Conservation (phyloP, 495 filamentous ascomycete genomes). For the Xylona heveae region DNA sequence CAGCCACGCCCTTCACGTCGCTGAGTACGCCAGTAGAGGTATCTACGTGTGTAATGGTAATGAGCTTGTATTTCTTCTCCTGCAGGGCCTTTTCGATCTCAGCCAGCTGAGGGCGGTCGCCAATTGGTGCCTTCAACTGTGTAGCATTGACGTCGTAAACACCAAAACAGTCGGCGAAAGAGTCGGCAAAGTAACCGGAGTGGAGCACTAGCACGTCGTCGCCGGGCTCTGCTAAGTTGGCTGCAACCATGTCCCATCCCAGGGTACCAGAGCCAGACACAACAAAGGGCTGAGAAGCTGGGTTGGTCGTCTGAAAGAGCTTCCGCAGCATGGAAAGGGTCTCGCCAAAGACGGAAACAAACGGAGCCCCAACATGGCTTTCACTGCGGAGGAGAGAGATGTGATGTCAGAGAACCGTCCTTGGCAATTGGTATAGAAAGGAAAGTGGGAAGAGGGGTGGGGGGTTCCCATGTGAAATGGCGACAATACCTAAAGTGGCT, state of each 20-base stretch:
- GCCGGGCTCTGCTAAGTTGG: conserved; percentile 70
- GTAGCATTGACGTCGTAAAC: conserved; percentile 81
- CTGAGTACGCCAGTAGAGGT: conserved; percentile 89
- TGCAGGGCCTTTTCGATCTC: conserved; percentile 74
- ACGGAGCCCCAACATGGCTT: conserved; percentile 72
- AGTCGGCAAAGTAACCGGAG: conserved; percentile 93
- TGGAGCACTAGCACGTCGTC: conserved; percentile 86
- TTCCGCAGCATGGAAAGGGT: conserved; percentile 70
- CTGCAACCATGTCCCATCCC: conserved; percentile 87
- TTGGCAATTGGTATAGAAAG: too few relatives aligned
- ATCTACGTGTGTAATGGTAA: conserved; percentile 93
- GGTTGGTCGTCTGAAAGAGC: conserved; percentile 72
- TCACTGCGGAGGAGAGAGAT: too few relatives aligned
- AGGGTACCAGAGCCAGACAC: conserved; percentile 87
- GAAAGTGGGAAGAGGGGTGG: background rate
- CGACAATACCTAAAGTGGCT: conserved; percentile 68
- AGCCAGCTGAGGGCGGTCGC: conserved; percentile 65
- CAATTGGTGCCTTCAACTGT: conserved; percentile 73
- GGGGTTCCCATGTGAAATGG: background rate
- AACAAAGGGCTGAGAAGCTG: conserved; percentile 73
- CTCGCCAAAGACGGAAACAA: conserved; percentile 82
- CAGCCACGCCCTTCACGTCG: conserved; percentile 66
- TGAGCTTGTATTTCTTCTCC: conserved; percentile 71
- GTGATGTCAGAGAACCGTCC: too few relatives aligned
- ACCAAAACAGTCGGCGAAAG: conserved; percentile 75